phyloP scores from a whole-genome alignment of 2,329 filamentous ascomycete species.

The Didymella glomerata region DNA sequence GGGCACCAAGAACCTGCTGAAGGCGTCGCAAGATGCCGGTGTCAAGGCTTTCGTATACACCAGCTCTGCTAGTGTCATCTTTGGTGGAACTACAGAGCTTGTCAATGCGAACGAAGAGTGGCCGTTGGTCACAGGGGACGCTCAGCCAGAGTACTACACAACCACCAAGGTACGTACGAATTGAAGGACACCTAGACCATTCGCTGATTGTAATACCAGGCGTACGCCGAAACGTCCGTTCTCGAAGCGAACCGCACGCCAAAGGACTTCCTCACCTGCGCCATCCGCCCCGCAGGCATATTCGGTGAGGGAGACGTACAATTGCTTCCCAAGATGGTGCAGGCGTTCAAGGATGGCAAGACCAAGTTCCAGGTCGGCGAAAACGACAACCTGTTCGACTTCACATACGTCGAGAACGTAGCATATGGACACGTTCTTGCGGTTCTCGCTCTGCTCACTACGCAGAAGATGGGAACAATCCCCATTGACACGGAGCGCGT shows the following conservation, averaged over 20 bases:
- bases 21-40: constrained; percentile 57
- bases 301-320: constrained; percentile 61
- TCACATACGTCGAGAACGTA: constrained; percentile 62
- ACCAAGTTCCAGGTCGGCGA: constrained; percentile 61
- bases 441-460: constrained; percentile 58
- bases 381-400: constrained; percentile 64
- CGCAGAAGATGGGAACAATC: constrained; percentile 48
- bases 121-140: constrained; percentile 55
- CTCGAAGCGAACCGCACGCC: constrained; percentile 59
- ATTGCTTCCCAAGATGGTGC: constrained; percentile 55
- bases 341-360: constrained; percentile 57
- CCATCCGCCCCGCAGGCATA: constrained; percentile 61
- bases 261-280: constrained; percentile 58
- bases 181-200: neutral
- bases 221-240: constrained; percentile 58
- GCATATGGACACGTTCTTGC: constrained; percentile 62
- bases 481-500: constrained; percentile 57
- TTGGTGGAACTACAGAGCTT: constrained; percentile 56
- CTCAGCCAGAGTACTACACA: constrained; percentile 61
- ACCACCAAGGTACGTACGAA: constrained; percentile 55
- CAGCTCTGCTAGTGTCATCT: constrained; percentile 60
- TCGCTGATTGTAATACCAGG: constrained; percentile 36
- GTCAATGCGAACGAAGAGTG: constrained; percentile 61
- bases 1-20: constrained; percentile 59
- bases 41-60: constrained; percentile 64